Percentiles rank a stretch among this genome's conserved stretches.
These are phyloP conservation scores for Rhynchosporium graminicola DNA, from an alignment of 2,329 filamentous ascomycete species.

Conservation along the genomic window DNA sequence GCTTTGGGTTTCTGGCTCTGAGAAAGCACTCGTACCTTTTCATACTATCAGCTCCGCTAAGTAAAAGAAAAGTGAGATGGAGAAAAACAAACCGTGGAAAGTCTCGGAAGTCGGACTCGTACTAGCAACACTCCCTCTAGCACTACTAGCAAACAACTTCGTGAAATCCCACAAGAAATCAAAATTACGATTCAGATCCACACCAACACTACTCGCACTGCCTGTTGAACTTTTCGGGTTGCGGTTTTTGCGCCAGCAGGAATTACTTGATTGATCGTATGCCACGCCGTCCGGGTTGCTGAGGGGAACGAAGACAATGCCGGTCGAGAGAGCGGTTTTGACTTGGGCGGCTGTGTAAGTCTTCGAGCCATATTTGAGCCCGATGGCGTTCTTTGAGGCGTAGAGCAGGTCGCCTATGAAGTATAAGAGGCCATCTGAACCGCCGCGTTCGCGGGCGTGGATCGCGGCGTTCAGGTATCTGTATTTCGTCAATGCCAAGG, in stretches of 20 bases:
- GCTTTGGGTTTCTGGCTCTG: slow-evolving; percentile 58
- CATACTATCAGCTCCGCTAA: slow-evolving; percentile 9
- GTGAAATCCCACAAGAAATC: slow-evolving; percentile 58
- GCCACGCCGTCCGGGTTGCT: slow-evolving; percentile 53
- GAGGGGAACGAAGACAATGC: slow-evolving; percentile 55
- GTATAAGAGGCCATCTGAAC: slow-evolving; percentile 57
- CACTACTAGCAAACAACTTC: slow-evolving; percentile 44
- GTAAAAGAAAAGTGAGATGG: neutral
- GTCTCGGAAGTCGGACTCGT: slow-evolving; percentile 41
- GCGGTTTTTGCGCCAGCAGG: slow-evolving; percentile 59
- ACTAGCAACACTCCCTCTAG: slow-evolving; percentile 45
- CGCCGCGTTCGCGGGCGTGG: slow-evolving; percentile 60
- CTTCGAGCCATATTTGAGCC: slow-evolving; percentile 53
- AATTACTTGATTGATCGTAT: slow-evolving; percentile 52
- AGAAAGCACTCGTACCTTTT: slow-evolving; percentile 50
- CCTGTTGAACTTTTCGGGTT: slow-evolving; percentile 45
- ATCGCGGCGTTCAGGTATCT: slow-evolving; percentile 52
- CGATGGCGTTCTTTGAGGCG: slow-evolving; percentile 51
- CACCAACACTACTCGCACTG: slow-evolving; percentile 43
- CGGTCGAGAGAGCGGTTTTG: slow-evolving; percentile 50
- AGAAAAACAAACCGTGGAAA: slow-evolving; percentile 39
- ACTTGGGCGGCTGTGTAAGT: slow-evolving; percentile 55
- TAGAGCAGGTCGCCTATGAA: slow-evolving; percentile 58
- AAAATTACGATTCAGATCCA: slow-evolving; percentile 60
- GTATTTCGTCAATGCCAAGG: neutral